Evolutionary conservation across 2,329 filamentous ascomycete species (phyloP).

Genomic region (Talaromyces pinophilus): DNA sequence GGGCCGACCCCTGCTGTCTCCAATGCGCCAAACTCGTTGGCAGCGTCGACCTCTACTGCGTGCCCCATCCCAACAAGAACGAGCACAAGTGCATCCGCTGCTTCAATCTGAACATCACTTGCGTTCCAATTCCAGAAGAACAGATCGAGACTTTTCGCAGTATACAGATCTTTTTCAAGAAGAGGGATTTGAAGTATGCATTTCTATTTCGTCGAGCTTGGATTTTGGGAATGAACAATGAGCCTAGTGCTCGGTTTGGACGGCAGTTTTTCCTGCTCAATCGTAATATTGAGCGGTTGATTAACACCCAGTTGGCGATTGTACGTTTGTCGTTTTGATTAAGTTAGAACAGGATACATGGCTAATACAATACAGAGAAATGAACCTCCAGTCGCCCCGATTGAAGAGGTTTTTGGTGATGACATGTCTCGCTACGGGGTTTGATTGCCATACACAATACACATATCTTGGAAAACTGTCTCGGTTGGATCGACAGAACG

Average conservation of each 20-base stretch:
- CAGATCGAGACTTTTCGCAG: background rate
- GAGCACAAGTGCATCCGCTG: background rate
- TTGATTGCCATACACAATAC: background rate
- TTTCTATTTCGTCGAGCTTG: background rate
- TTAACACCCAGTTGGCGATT: background rate
- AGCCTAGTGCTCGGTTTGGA: background rate
- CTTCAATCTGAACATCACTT: slow-evolving; percentile 3
- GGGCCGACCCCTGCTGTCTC: background rate
- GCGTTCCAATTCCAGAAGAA: background rate
- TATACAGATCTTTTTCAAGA: background rate
- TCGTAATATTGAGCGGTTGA: slow-evolving; percentile 8
- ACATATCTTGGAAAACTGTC: background rate
- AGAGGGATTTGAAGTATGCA: background rate
- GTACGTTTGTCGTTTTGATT: background rate
- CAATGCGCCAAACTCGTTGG: slow-evolving; percentile 5
- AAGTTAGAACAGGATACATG: background rate
- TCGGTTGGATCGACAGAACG: background rate
- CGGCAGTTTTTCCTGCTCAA: background rate
- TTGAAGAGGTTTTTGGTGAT: slow-evolving; percentile 1
- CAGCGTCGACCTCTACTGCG: slow-evolving; percentile 1
- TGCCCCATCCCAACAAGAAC: background rate
- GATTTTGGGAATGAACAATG: background rate
- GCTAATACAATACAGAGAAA: background rate
- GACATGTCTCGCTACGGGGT: background rate
- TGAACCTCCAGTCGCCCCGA: background rate